Base-by-base conservation (phyloP, 2,329 filamentous ascomycete genomes). In the Penicillium italicum region DNA sequence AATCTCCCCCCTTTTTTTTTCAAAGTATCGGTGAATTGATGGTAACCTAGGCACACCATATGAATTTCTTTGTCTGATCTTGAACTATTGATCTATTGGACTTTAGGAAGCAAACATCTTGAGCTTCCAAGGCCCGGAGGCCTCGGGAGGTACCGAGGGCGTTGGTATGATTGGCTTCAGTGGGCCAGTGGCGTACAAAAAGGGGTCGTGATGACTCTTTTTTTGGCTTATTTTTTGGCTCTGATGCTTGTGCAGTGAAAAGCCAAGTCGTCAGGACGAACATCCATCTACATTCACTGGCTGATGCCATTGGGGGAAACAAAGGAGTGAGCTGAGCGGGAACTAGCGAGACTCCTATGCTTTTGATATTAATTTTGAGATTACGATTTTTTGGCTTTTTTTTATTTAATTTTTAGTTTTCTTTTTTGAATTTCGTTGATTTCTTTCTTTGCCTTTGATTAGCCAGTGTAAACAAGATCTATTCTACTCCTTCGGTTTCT, bases 281-380 rank as follows among this genome's bases (percentile, higher is more conserved):
- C 22, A 31, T 53, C 33, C 42, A 24, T 42, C 42, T 31, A 33
- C n/a, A 41, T 2, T 46, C 22, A 22, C 14, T 47, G 50, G 57
- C 47, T 57, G 45, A 52, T 48, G 52, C 45, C 54, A 45, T 33
- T 45, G 28, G 28, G 52, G 51, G 43, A 47, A 48, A 37, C 26
- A 51, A 36, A 33, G 9, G 5, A 20, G 9, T 31, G 41, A 44
- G 28, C 46, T 24, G 14, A 40, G 59, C 49, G 56, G 62, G 45
- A 59, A 48, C 57, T 62, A 58, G 58, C 55, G 58, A 62, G 36
- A 47, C 30, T 61, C 24, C 28, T 30, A 24, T n/a, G 31, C 28
- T 22, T 45, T n/a, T 24, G 33, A 38, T 18, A 26, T 50, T 14
- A 30, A 26, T 37, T 45, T 48, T 43, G 36, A n/a, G 30, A 24